Evolutionary conservation across 225 moss, liverwort and hornwort genomes (phyloP), one percentile per base, ranked within the genome.

Genomic region (Neckera pumila): DNA sequence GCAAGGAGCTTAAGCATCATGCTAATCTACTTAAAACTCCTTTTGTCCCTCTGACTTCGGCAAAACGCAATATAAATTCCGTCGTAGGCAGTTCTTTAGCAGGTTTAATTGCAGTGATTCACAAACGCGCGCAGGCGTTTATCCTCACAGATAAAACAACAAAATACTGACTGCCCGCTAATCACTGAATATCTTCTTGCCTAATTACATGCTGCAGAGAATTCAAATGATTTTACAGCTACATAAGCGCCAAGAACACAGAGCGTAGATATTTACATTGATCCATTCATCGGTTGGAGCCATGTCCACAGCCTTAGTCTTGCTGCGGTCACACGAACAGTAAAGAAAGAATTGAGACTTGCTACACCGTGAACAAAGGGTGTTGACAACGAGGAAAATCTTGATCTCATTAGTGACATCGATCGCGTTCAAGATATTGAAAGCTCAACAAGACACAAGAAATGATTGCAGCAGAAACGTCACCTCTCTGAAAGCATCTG

Each of bases 251-350:
- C 57, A 85, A 63, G 81, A 82, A 23, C 3, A 74, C 56, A 83
- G 82, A 81, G 69, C 28, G 49, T 20, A 79, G 72, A 81, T 72
- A 84, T 86, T 94, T 92, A 97, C 97, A 85, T 97, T 99, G 85
- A 97, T 95, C 96, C 99, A 99, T 69, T 99, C 99, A 77, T 99
- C 99, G 85, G 90, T 94, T 36, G 99, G 97, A 92, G 90, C 93
- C 81, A 97, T 88, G 69, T 99, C 97, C 77, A 99, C 96, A 74
- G 93, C 91, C 91, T 96, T 99, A 69, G 95, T 93, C 88, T 99
- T 96, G 84, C 99, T 99, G 98, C 84, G 63, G 83, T 70, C 88
- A 89, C 82, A 27, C 57, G 74, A 59, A 74, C 76, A 82, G 58
- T 19, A 21, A 36, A 65, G 61, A 69, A 43, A 63, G n/a, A n/a